Evolutionary conservation across 805 yeast genomes (phyloP).

Genomic region (Wickerhamiella australiensis): DNA sequence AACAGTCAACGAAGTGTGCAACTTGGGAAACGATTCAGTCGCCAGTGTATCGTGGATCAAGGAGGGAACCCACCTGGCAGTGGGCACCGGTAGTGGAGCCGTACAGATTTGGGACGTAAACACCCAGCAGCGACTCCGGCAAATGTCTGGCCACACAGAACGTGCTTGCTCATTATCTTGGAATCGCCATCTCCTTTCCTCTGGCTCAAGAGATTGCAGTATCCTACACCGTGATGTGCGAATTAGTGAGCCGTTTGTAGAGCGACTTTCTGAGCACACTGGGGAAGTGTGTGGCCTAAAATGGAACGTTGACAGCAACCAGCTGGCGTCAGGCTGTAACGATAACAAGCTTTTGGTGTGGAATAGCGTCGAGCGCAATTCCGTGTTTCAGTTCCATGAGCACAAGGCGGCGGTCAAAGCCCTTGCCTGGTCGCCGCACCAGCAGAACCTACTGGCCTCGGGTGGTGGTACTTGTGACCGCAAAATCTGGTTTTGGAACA

Average conservation of each 20-base stretch:
- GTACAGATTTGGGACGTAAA: conserved; percentile 95
- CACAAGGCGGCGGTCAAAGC: conserved; percentile 96
- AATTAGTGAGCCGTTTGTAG: conserved; percentile 66
- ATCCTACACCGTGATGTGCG: conserved; percentile 89
- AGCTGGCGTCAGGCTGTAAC: conserved; percentile 90
- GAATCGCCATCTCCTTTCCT: conserved; percentile 79
- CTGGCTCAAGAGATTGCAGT: conserved; percentile 77
- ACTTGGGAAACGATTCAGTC: conserved; percentile 55
- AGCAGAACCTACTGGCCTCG: conserved; percentile 79
- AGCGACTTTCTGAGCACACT: conserved; percentile 58
- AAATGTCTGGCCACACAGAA: conserved; percentile 81
- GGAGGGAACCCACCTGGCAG: conserved; percentile 85
- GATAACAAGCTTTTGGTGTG: conserved; percentile 80
- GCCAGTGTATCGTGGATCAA: conserved; percentile 90
- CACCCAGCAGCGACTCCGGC: conserved; percentile 66
- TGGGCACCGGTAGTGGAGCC: conserved; percentile 75
- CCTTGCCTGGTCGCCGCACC: conserved; percentile 95
- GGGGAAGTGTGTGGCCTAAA: conserved; percentile 95
- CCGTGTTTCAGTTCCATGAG: conserved; percentile 61
- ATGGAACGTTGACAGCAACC: conserved; percentile 87
- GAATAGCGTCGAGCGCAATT: conserved; percentile 63
- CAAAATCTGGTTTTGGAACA: conserved; percentile 83
- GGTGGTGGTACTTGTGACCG: conserved; percentile 98
- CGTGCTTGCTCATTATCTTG: conserved; percentile 84
- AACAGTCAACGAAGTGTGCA: conserved; percentile 68